Base-by-base conservation (phyloP, 176 grass and related monocot genomes). In the Secale cereale region DNA sequence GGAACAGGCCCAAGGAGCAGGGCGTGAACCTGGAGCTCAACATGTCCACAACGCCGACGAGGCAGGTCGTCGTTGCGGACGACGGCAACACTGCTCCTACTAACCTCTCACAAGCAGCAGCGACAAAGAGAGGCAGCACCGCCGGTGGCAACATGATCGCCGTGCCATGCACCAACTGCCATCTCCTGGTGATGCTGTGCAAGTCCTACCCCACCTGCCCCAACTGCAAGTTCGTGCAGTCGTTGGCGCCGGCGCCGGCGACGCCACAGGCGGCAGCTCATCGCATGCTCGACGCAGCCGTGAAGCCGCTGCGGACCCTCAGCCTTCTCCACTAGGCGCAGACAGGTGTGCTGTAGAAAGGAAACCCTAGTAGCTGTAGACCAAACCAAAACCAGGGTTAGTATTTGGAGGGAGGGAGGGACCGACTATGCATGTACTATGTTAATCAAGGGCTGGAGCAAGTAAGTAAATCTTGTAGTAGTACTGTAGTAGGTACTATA, bases 141-240 rank as follows among this genome's bases (percentile, higher is more conserved):
- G 12, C 32, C 6, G 79, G 88, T 15, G 83, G 85, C 46, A 94
- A 81, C 91, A 98, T 98, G 96, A 74, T 98, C 32, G 93, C 93
- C 2, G 89, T 92, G 67, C 92, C 92, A 39, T 98, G 96, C 59
- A 83, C 80, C 52, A 98, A 95, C 78, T 98, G 96, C 10, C 96
- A 98, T 67, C 91, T 98, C 40, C 89, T 95, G 1, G 93, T 98
- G 74, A 98, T 98, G 93, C 73, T 98, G 60, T 90, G 85, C 91
- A 91, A 83, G 86, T 87, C 91, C 35, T 95, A 83, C 43, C 96
- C 96, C 0, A 94, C 91, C 28, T 98, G 96, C 78, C 96, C 96
- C 25, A 98, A 98, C 68, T 98, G 96, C 93, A 98, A 89, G 89
- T 93, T 91, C 83, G 78, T 90, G 77, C 89, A 97, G 78, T 66